phyloP scores from a whole-genome alignment of 306 rosid species.

The Acacia confusa region DNA sequence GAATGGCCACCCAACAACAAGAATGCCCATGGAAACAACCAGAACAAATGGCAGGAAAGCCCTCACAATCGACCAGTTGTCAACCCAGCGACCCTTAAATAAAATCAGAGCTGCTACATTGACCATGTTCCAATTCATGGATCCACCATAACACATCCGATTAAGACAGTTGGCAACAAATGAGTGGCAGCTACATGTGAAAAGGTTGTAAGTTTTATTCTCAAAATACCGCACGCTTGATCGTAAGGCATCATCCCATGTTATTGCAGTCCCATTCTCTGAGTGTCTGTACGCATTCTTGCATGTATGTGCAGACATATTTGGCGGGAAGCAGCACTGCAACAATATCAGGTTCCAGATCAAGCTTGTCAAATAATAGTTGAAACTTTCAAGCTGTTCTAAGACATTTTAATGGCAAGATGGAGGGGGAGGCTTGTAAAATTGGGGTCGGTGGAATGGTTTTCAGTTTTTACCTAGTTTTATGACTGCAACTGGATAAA shows the following conservation, averaged over 20 bases:
- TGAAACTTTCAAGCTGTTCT: slow-evolving; percentile 14
- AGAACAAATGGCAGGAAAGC: slow-evolving; percentile 77
- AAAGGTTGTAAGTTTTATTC: slow-evolving; percentile 74
- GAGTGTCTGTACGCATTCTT: slow-evolving; percentile 65
- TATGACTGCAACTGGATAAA: background rate
- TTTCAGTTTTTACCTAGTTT: background rate
- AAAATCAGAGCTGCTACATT: slow-evolving; percentile 70
- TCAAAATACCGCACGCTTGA: slow-evolving; percentile 61
- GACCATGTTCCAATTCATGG: slow-evolving; percentile 92
- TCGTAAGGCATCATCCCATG: slow-evolving; percentile 85
- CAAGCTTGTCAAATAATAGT: slow-evolving; percentile 28
- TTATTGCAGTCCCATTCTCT: slow-evolving; percentile 67
- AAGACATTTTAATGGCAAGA: background rate
- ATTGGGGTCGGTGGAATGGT: background rate
- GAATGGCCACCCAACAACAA: slow-evolving; percentile 82
- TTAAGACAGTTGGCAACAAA: slow-evolving; percentile 80
- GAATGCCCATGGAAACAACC: slow-evolving; percentile 68
- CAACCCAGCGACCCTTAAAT: slow-evolving; percentile 86
- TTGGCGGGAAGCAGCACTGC: slow-evolving; percentile 90
- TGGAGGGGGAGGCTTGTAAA: slow-evolving; percentile 8
- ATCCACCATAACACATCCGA: slow-evolving; percentile 68
- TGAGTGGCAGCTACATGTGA: slow-evolving; percentile 86
- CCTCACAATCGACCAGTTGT: slow-evolving; percentile 56
- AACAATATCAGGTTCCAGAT: slow-evolving; percentile 30
- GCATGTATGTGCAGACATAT: slow-evolving; percentile 70